Percentiles rank a stretch among this genome's conserved stretches.
phyloP scores from a whole-genome alignment of 1,284 basidiomycete genomes.

The Baeospora myosura region DNA sequence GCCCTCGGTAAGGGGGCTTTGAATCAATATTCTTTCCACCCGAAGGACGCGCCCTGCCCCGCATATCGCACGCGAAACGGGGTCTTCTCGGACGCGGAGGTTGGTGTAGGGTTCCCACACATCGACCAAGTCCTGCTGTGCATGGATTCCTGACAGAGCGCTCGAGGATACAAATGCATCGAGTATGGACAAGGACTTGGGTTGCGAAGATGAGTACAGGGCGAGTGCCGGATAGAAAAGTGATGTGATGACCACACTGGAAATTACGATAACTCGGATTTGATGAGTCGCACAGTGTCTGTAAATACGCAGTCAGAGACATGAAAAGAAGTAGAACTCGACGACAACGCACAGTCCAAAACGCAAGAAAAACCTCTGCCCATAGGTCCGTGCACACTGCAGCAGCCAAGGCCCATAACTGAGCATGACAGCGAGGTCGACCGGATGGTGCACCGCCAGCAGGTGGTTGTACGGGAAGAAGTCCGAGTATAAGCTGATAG shows the following conservation, averaged over 20 bases:
- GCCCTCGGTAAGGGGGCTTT: slow-evolving; percentile 44
- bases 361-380: slow-evolving; percentile 52
- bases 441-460: too few species aligned
- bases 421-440: slow-evolving; percentile 28
- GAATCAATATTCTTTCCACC: slow-evolving; percentile 70
- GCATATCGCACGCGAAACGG: slow-evolving; percentile 67
- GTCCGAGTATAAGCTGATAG: too few species aligned
- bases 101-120: slow-evolving; percentile 59
- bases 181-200: slow-evolving; percentile 57
- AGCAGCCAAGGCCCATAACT: slow-evolving; percentile 23
- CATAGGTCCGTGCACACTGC: slow-evolving; percentile 30
- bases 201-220: slow-evolving; percentile 69
- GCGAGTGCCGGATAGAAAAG: slow-evolving; percentile 90
- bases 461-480: too few species aligned
- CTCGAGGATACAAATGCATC: slow-evolving; percentile 53
- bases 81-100: slow-evolving; percentile 60
- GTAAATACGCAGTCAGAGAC: slow-evolving; percentile 3
- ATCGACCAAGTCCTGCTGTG: slow-evolving; percentile 57
- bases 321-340: slow-evolving; percentile 9
- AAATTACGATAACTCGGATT: slow-evolving; percentile 89
- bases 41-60: slow-evolving; percentile 67
- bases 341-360: slow-evolving; percentile 73
- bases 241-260: slow-evolving; percentile 90
- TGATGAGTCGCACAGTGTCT: slow-evolving; percentile 86
- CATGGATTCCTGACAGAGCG: slow-evolving; percentile 40